Base-by-base conservation (phyloP, 331 rosid genomes). In the Cucumis variabilis region DNA sequence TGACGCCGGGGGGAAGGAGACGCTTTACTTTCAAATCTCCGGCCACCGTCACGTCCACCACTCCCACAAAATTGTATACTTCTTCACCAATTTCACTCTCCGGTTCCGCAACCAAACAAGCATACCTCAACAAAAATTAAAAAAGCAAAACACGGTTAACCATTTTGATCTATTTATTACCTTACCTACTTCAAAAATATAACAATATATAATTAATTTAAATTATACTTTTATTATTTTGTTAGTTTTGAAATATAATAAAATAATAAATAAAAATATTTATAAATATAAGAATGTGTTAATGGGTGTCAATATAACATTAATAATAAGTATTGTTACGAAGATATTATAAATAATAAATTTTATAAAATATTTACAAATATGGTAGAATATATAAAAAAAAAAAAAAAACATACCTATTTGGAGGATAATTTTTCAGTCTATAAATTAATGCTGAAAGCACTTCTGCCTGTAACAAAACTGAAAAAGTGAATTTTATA, bases 71-170 rank as follows among this genome's bases (percentile, higher is more conserved):
- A 51, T 88, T 87, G 71, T 88, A 65, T 55, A 66, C 60, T 20
- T 92, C 79, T 85, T 92, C 79, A 55, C 85, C 46, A 70, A 50
- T 75, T 15, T 79, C 33, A 87, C 28, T 85, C 13, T 75, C 80
- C 15, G 91, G 74, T 93, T 93, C 98, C 33, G 98, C 98, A 4
- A 96, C 98, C 92, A 96, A 93, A 90, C 99, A 96, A 25, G 98
- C 98, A 86, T 96, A 94, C 91, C 98, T 1, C 7, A 24, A 66
- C 10, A 37, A 37, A 37, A 4, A 37, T 4, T 4, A 3, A 37
- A 37, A 37, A 37, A 27, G 2, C 37, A 1, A 24, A 21, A 23
- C 33, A 55, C 28, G 37, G 37, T 33, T 58, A 75, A 44, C 11
- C 28, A 74, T 74, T 44, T 60, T 15, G 0, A 51, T 51, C 20